A percentile compares a stretch with the other conserved stretches of the same genome.
These are phyloP conservation scores for Neonectria sp. DNA, from an alignment of 2,329 filamentous ascomycete species.

Conservation along the genomic window DNA sequence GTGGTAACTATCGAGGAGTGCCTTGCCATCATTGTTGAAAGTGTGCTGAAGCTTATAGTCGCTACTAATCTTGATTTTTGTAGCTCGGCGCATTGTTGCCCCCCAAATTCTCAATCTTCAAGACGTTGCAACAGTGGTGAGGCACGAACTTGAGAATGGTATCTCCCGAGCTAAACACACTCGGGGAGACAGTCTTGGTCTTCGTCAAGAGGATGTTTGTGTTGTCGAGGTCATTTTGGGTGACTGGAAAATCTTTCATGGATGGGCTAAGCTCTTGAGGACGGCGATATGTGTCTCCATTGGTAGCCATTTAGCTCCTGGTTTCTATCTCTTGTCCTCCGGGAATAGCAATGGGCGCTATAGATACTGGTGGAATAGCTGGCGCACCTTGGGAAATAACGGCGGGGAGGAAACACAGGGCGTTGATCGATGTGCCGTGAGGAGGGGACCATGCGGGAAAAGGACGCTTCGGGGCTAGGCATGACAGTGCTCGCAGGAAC, in stretches of 20 bases:
- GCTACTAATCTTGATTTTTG: too few relatives aligned
- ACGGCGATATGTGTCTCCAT: constrained; percentile 40
- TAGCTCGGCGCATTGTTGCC: too few relatives aligned
- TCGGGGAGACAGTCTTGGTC: background rate
- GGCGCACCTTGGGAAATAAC: constrained; percentile 37
- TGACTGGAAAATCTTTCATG: constrained; percentile 51
- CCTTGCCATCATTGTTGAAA: too few relatives aligned
- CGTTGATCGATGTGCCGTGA: constrained; percentile 61
- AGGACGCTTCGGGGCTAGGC: constrained; percentile 43
- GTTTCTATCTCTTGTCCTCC: background rate
- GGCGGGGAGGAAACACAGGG: constrained; percentile 49
- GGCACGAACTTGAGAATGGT: too few relatives aligned
- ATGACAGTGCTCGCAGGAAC: constrained; percentile 50
- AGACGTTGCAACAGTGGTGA: too few relatives aligned
- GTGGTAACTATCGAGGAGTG: too few relatives aligned
- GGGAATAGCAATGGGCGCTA: constrained; percentile 45
- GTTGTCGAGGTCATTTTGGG: constrained; percentile 48
- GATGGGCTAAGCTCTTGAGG: constrained; percentile 51
- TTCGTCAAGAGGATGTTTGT: constrained; percentile 41
- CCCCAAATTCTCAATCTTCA: too few relatives aligned
- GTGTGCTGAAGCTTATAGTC: too few relatives aligned
- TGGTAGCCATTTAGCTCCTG: constrained; percentile 26
- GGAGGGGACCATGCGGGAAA: constrained; percentile 60
- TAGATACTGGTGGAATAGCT: constrained; percentile 38
- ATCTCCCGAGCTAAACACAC: too few relatives aligned